Evolutionary conservation across 2,329 filamentous ascomycete genomes (phyloP), one percentile per base, ranked within the genome.

Genomic region (Xylariomycetidae sp.): DNA sequence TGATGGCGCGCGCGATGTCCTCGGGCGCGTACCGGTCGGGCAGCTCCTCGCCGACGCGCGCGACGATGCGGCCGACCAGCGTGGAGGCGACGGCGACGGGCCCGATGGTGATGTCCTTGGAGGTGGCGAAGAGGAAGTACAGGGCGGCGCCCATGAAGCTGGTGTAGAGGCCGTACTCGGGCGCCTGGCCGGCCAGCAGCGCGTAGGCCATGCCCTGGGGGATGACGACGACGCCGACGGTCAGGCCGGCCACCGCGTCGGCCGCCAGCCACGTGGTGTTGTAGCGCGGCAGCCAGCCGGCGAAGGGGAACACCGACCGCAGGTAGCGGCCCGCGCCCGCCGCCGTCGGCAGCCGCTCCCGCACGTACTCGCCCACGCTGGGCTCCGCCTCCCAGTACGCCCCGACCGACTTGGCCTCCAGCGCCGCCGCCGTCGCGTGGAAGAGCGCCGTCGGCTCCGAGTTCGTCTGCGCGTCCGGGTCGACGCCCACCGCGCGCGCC

Each of bases 311-410:
- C 2, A 95, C 64, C 17, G 74, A 82, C 44, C 68, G 62, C 38
- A 79, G 36, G 53, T 95, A 96, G 2, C 63, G 49, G 6, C 57
- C 34, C 5, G 80, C 32, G 17, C 83, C 70, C 1, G 54, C 44
- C 5, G 65, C 56, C 0, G 67, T 68, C 0, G 90, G 90, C 0
- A 75, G 53, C 14, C 82, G 59, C 3, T 79, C 73, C 3, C 59
- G 54, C 10, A 95, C 44, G 77, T 80, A 94, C 51, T 94, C 87
- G 2, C 60, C 48, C 0, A 78, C 74, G 3, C 79, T 84, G 0
- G 90, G 89, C 42, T 88, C 82, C 12, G 80, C 70, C 55, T 96
- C 90, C 35, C 90, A 72, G 53, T 92, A 95, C 25, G 74, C 80
- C 43, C 90, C 82, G 27, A 86, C 35, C 10, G 41, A 39, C 10